phyloP scores from a whole-genome alignment of 208 protist genomes.

The Leishmania gerbilli region DNA sequence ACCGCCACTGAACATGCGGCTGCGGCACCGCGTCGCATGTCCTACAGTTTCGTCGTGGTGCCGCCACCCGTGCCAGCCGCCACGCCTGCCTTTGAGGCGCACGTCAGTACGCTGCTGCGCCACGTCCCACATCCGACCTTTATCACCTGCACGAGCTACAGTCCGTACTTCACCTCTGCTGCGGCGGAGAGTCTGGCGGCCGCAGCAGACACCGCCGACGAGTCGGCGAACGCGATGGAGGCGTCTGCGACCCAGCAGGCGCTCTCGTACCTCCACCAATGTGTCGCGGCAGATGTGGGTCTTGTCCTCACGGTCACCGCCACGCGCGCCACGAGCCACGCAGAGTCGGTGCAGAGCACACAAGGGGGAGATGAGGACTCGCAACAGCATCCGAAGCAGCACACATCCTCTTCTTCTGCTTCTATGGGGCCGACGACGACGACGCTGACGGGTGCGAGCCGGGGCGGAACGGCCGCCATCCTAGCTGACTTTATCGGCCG shows the following conservation, averaged over 20 bases:
- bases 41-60: slow-evolving; percentile 47
- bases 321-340: slow-evolving; percentile 14
- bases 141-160: slow-evolving; percentile 43
- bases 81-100: slow-evolving; percentile 24
- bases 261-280: slow-evolving; percentile 7
- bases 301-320: slow-evolving; percentile 35
- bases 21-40: slow-evolving; percentile 6
- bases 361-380: background rate
- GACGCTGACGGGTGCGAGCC: slow-evolving; percentile 15
- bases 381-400: background rate
- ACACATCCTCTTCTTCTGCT: background rate
- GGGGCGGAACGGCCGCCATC: slow-evolving; percentile 9
- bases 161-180: slow-evolving; percentile 27
- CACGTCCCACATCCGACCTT: slow-evolving; percentile 34
- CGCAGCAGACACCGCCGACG: background rate
- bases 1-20: background rate
- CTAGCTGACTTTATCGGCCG: slow-evolving; percentile 8
- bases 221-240: background rate
- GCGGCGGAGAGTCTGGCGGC: slow-evolving; percentile 4
- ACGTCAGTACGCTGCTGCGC: slow-evolving; percentile 26
- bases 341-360: background rate
- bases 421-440: background rate
- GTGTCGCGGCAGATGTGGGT: background rate
- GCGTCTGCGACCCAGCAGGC: slow-evolving; percentile 21
- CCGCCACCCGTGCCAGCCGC: slow-evolving; percentile 43